Percentiles rank a stretch among this genome's conserved stretches.
Evolutionary conservation across 1,284 basidiomycete species (phyloP).

Genomic region (Farysia itapuensis): DNA sequence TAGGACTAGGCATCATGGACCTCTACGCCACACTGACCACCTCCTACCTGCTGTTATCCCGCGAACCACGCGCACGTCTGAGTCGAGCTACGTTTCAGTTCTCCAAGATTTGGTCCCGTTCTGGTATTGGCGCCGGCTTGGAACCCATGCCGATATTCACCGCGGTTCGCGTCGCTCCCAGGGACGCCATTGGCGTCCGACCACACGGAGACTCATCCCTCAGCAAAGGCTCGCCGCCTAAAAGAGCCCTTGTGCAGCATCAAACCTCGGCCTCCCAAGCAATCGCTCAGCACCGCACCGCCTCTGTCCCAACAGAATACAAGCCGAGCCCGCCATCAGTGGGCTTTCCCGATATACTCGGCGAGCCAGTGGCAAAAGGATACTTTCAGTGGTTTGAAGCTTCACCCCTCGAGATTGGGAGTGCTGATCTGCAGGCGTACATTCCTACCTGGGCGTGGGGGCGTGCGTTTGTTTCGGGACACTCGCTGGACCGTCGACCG

Average conservation of each 20-base stretch:
- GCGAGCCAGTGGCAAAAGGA: slow-evolving; percentile 8
- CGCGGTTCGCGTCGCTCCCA: slow-evolving; percentile 40
- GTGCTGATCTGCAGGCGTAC: slow-evolving; percentile 56
- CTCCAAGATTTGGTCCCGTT: slow-evolving; percentile 47
- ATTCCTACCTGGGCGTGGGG: slow-evolving; percentile 60
- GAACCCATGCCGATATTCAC: slow-evolving; percentile 54
- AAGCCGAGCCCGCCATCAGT: too few species aligned
- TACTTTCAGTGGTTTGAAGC: slow-evolving; percentile 60
- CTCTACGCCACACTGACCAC: slow-evolving; percentile 54
- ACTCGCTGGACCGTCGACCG: slow-evolving; percentile 37
- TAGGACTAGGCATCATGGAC: slow-evolving; percentile 56
- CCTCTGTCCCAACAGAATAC: not conserved
- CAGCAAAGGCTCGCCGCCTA: slow-evolving; percentile 31
- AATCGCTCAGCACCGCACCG: not conserved
- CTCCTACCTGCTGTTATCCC: slow-evolving; percentile 45
- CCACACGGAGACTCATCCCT: slow-evolving; percentile 30
- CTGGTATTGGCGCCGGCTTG: slow-evolving; percentile 16
- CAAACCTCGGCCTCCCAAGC: slow-evolving; percentile 21
- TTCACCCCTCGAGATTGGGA: slow-evolving; percentile 57
- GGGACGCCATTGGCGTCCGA: slow-evolving; percentile 22
- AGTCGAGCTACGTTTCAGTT: slow-evolving; percentile 51
- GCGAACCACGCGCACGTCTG: slow-evolving; percentile 40
- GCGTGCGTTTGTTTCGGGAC: slow-evolving; percentile 48
- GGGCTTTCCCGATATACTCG: slow-evolving; percentile 12
- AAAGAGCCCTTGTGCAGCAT: slow-evolving; percentile 31